A percentile compares a stretch with the other conserved stretches of the same genome.
Conservation (phyloP, 192 early-diverging fungal genomes). For the Gigaspora rosea region DNA sequence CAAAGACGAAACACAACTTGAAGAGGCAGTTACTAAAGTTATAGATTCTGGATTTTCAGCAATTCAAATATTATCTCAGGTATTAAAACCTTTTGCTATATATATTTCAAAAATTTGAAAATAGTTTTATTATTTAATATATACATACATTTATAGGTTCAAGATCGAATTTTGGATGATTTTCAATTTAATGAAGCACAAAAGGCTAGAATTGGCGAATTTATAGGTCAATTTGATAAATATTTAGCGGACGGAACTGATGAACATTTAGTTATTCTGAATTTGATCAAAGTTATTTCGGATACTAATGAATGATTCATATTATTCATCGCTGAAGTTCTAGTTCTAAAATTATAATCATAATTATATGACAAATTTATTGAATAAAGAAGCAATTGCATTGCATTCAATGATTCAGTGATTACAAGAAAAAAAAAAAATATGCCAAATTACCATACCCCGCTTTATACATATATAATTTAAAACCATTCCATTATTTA, state of each 20-base stretch:
- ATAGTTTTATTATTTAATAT: background rate
- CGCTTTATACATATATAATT: too few relatives aligned
- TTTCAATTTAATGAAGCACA: conserved; percentile 63
- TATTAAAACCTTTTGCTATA: conserved; percentile 28
- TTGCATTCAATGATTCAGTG: too few relatives aligned
- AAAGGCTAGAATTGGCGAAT: conserved; percentile 69
- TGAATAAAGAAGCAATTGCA: too few relatives aligned
- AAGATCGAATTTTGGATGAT: conserved; percentile 64
- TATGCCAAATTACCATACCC: too few relatives aligned
- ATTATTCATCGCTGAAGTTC: too few relatives aligned
- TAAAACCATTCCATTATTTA: too few relatives aligned
- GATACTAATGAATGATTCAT: background rate
- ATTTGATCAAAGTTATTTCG: conserved; percentile 52
- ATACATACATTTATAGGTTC: conserved; percentile 47
- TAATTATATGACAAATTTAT: too few relatives aligned
- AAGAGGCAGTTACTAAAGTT: conserved; percentile 57
- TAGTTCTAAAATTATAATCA: too few relatives aligned
- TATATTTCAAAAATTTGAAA: background rate
- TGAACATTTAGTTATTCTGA: conserved; percentile 84
- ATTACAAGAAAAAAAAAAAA: too few relatives aligned
- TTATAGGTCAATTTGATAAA: conserved; percentile 72
- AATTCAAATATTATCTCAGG: conserved; percentile 71
- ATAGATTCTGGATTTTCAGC: conserved; percentile 76
- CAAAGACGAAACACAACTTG: conserved; percentile 47
- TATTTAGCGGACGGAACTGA: conserved; percentile 83